Conservation (phyloP, 2,329 filamentous ascomycete genomes). For the Sphaerulina populicola region DNA sequence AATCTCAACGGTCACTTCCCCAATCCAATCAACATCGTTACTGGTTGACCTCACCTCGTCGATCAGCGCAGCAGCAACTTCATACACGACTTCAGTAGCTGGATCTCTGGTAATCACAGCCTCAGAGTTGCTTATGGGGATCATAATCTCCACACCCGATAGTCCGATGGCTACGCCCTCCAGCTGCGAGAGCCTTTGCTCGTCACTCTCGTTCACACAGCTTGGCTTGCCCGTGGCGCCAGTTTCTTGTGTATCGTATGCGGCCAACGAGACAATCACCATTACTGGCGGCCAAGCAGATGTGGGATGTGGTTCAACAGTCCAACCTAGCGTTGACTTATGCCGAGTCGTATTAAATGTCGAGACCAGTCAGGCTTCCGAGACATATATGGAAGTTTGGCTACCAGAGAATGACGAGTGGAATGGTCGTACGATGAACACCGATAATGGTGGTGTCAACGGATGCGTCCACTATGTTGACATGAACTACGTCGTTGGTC, state of each 20-base stretch:
- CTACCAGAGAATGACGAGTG: slow-evolving; percentile 33
- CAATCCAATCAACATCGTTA: not conserved
- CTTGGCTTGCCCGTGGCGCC: slow-evolving; percentile 18
- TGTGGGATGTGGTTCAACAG: slow-evolving; percentile 21
- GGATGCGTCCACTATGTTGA: slow-evolving; percentile 31
- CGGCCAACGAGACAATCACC: slow-evolving; percentile 22
- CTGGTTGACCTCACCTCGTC: not conserved
- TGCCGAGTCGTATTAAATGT: slow-evolving; percentile 38
- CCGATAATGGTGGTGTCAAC: slow-evolving; percentile 32
- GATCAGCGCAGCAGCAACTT: not conserved
- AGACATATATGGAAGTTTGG: slow-evolving; percentile 42
- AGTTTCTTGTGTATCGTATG: slow-evolving; percentile 22
- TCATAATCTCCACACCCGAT: not conserved
- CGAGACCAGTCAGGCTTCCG: slow-evolving; percentile 34
- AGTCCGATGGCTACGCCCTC: slow-evolving; percentile 2
- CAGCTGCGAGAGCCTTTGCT: slow-evolving; percentile 21
- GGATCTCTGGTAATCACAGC: not conserved
- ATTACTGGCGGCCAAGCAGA: slow-evolving; percentile 23
- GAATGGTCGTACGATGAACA: slow-evolving; percentile 32
- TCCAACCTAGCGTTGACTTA: slow-evolving; percentile 30
- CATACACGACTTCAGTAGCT: not conserved
- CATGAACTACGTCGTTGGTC: slow-evolving; percentile 28
- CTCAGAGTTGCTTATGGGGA: not conserved
- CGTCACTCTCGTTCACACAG: slow-evolving; percentile 19
- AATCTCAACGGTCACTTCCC: not conserved